phyloP scores from a whole-genome alignment of 768 basidiomycete genomes.

The Podaxis sp. region DNA sequence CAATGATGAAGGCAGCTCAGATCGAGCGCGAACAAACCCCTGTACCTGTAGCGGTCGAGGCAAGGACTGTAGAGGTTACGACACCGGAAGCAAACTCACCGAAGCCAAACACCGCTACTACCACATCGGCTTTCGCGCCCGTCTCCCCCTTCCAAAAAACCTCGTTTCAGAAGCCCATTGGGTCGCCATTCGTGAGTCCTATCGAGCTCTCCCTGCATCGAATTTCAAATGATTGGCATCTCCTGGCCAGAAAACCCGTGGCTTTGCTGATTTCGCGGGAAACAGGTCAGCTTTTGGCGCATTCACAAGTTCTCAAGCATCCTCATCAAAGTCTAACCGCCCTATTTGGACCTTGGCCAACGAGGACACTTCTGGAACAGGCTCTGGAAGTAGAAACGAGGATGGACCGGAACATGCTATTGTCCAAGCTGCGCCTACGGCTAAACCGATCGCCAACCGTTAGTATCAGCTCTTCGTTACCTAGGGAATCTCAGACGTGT shows the following conservation, averaged over 20 bases:
- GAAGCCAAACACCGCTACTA: background rate
- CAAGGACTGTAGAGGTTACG: too few relatives aligned
- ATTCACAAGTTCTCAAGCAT: slow-evolving; percentile 1
- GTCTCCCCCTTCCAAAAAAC: background rate
- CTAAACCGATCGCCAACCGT: slow-evolving; percentile 27
- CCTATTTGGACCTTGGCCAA: background rate
- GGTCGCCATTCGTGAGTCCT: slow-evolving; percentile 8
- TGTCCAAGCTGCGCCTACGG: slow-evolving; percentile 24
- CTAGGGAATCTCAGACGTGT: background rate
- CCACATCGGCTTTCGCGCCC: background rate
- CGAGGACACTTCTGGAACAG: background rate
- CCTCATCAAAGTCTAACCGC: background rate
- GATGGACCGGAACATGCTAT: slow-evolving; percentile 21
- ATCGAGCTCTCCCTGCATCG: background rate
- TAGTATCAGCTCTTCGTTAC: slow-evolving; percentile 22
- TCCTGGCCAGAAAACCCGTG: background rate
- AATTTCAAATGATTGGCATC: too few relatives aligned
- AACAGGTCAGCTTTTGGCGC: slow-evolving; percentile 6
- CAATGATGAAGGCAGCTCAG: background rate
- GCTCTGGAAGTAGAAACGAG: background rate
- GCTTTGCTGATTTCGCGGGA: slow-evolving; percentile 14
- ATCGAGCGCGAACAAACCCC: background rate
- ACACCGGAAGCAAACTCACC: background rate
- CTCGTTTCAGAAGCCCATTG: slow-evolving; percentile 8
- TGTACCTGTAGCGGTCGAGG: background rate